Base-by-base conservation (phyloP, 2,329 filamentous ascomycete species). In the Stromatinia cepivora region DNA sequence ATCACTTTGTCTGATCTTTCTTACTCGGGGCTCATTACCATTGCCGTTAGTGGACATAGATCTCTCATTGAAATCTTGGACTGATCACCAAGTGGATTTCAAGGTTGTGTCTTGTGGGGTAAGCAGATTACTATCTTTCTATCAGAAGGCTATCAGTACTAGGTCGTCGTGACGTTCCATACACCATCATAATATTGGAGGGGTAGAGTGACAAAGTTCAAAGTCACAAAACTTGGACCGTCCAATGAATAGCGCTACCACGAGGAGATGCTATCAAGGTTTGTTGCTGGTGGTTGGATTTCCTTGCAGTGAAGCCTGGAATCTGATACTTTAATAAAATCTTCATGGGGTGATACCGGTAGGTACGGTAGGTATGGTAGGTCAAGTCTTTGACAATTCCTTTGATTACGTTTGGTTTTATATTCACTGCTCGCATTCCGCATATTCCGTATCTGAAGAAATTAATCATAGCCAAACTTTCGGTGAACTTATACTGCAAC, bases 311-410 rank as follows among this genome's bases (percentile, higher is more conserved):
- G 28, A 39, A 45, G 45, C 22, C 15, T 34, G 42, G 53, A 36
- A 36, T 34, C n/a, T 59, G 54, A 59, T 57, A n/a, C 13, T n/a
- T 25, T 31, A 28, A 20, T 63, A 10, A 57, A 25, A 68, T 63
- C 57, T 25, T 52, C 46, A n/a, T 62, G 56, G 17, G 36, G 13
- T 57, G 42, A 63, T 36, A 22, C 34, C 20, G 11, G 42, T 50
- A 22, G 48, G 42, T 45, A n/a, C 31, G 28, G 15, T 31, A 34
- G 15, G 45, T 34, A 11, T 8, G 52, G 52, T 25, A 66, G 39
- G 52, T 36, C 64, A 58, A 48, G 22, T 70, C 61, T 39, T 67
- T 66, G 65, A 52, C 28, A 69, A 58, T 72, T 71, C 62, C 52
- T 66, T 64, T 58, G 64, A 67, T 67, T 15, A 36, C 20, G 20